Percentiles rank a stretch among this genome's conserved stretches.
Evolutionary conservation across 805 yeast genomes (phyloP).

Genomic region (Wilhelminamyces savonicus): DNA sequence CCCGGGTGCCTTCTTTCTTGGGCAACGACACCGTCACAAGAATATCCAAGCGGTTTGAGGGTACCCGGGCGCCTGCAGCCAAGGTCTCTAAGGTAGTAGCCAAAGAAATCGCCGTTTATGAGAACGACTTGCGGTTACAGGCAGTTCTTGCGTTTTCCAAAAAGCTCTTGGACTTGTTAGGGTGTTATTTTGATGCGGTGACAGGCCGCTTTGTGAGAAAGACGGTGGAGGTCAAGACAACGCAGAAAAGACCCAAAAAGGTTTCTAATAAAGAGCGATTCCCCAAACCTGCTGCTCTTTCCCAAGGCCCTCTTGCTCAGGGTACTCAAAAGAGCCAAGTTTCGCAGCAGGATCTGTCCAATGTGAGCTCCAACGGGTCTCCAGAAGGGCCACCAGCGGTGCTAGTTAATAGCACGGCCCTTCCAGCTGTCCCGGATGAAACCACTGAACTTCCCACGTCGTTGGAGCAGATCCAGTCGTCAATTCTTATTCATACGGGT

Average conservation of each 20-base stretch:
- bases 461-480: constrained; percentile 31
- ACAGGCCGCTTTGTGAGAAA: constrained; percentile 4
- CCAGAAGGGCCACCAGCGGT: not conserved
- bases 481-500: constrained; percentile 28
- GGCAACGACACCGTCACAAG: constrained; percentile 12
- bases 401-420: not conserved
- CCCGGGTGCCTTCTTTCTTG: constrained; percentile 16
- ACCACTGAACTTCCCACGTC: constrained; percentile 15
- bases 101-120: constrained; percentile 12
- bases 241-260: constrained; percentile 1
- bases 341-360: too few relatives aligned
- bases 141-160: constrained; percentile 19
- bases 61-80: too few relatives aligned
- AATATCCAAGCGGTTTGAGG: constrained; percentile 8
- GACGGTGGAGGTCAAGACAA: constrained; percentile 2
- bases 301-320: too few relatives aligned
- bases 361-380: too few relatives aligned
- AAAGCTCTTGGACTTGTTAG: constrained; percentile 12
- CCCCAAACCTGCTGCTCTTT: too few relatives aligned
- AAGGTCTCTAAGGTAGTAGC: constrained; percentile 3
- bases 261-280: too few relatives aligned
- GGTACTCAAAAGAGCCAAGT: too few relatives aligned
- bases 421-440: not conserved
- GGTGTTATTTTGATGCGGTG: constrained; percentile 2
- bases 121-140: constrained; percentile 19